phyloP scores from a whole-genome alignment of 208 protist species.

The Tritrichomonas foetus region DNA sequence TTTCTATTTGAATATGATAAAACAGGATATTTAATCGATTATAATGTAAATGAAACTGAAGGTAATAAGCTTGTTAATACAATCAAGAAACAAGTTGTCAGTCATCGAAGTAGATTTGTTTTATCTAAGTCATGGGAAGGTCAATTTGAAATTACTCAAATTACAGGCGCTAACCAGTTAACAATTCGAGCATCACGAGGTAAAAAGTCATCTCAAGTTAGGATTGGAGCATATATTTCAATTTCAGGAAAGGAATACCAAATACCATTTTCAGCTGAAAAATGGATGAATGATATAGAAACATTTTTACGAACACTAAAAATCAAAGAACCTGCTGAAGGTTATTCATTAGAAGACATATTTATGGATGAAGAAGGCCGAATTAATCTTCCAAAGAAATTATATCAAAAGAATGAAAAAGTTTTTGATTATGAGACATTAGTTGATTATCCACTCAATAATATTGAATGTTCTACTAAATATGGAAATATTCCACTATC shows the following conservation, averaged over 20 bases:
- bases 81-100: background rate
- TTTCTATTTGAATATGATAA: background rate
- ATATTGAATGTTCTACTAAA: too few species aligned
- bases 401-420: background rate
- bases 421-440: background rate
- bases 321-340: background rate
- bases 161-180: background rate
- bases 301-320: background rate
- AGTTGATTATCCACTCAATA: background rate
- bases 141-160: background rate
- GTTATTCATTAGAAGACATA: background rate
- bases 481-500: too few species aligned
- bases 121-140: background rate
- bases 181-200: background rate
- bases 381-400: background rate
- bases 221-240: background rate
- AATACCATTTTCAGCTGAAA: background rate
- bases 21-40: background rate
- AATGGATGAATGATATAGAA: background rate
- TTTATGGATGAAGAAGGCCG: background rate
- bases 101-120: background rate
- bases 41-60: background rate
- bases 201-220: background rate
- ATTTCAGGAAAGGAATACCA: background rate
- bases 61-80: background rate